These are phyloP conservation scores for Alternaria triticina DNA, from an alignment of 2,329 filamentous ascomycete species.

Conservation along the genomic window DNA sequence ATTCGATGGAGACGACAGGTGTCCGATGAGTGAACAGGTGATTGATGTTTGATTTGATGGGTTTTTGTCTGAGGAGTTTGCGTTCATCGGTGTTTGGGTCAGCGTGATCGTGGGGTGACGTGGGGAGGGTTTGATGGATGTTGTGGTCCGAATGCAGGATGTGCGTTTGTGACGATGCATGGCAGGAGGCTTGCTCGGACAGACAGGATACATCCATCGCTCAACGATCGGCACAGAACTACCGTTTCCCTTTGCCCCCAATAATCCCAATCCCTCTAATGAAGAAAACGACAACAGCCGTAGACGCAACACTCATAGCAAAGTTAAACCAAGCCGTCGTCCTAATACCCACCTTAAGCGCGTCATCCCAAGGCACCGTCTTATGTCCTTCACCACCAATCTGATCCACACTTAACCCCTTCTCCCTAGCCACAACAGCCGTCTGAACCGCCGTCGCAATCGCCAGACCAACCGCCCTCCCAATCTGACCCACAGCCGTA, in stretches of 20 bases:
- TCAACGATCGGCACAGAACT: not conserved
- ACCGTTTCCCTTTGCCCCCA: not conserved
- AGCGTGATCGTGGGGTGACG: too few relatives aligned
- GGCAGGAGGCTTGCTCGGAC: too few relatives aligned
- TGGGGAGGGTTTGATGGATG: too few relatives aligned
- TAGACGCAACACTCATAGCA: constrained; percentile 43
- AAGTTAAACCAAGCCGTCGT: constrained; percentile 51
- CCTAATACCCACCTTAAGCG: constrained; percentile 48
- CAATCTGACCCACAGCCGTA: constrained; percentile 70
- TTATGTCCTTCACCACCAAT: constrained; percentile 32
- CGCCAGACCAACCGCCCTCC: constrained; percentile 69
- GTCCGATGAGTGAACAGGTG: too few relatives aligned
- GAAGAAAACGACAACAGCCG: constrained; percentile 42
- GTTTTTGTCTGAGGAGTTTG: not conserved
- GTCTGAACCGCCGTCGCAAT: constrained; percentile 70
- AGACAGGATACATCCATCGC: too few relatives aligned
- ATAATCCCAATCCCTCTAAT: constrained; percentile 29
- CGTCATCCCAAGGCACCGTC: constrained; percentile 28
- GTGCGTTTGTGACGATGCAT: too few relatives aligned
- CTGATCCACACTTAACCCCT: constrained; percentile 33
- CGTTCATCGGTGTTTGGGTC: too few relatives aligned
- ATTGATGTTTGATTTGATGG: not conserved
- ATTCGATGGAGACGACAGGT: not conserved
- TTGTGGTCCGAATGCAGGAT: too few relatives aligned
- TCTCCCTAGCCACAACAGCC: constrained; percentile 52